Percentiles rank a stretch among this genome's conserved stretches.
phyloP scores from a whole-genome alignment of 148 eudicot genomes.

The Selenicereus undatus region DNA sequence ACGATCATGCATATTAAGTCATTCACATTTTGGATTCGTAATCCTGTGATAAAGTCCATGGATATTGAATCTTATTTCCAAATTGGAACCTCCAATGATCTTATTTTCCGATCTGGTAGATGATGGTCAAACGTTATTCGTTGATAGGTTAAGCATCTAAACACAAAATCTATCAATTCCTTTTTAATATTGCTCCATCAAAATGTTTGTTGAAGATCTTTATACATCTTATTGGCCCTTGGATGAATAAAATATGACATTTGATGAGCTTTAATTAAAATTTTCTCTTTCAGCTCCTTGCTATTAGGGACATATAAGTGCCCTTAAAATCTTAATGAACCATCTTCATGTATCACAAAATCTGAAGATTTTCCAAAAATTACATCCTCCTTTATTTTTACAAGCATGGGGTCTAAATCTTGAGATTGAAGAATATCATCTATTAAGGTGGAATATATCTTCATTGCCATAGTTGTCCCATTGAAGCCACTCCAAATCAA shows the following conservation, averaged over 20 bases:
- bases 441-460: background rate
- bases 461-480: background rate
- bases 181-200: background rate
- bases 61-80: background rate
- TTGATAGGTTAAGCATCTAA: background rate
- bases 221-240: conserved; percentile 13
- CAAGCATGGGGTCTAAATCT: background rate
- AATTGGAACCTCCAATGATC: background rate
- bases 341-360: background rate
- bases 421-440: background rate
- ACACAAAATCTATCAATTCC: no score
- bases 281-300: background rate
- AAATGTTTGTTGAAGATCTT: background rate
- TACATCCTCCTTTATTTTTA: background rate
- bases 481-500: background rate
- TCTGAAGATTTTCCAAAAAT: background rate
- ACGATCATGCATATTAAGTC: no score
- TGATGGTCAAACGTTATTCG: background rate
- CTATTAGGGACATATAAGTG: background rate
- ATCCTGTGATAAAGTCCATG: no score
- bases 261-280: conserved; percentile 3
- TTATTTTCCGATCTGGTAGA: background rate
- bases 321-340: no score
- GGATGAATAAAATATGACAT: conserved; percentile 5
- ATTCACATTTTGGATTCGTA: no score